phyloP scores from a whole-genome alignment of 768 basidiomycete genomes.

The Lactarius sanguifluus region DNA sequence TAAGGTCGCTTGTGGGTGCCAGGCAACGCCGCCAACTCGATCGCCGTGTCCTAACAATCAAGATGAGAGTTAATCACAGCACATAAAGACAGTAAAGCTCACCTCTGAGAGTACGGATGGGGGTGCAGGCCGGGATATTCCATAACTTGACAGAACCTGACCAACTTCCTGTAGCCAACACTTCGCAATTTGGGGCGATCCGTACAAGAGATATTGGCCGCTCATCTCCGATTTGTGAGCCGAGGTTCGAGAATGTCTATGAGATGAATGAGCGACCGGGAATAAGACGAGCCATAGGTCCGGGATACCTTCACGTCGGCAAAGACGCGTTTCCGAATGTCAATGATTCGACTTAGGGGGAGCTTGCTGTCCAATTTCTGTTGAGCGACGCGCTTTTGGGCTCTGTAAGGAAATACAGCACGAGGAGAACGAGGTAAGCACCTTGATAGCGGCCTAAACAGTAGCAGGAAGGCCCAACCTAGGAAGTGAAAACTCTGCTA shows the following conservation, averaged over 20 bases:
- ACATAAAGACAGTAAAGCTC: slow-evolving; percentile 24
- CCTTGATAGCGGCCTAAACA: slow-evolving; percentile 54
- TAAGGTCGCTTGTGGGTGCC: slow-evolving; percentile 93
- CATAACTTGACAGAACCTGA: slow-evolving; percentile 93
- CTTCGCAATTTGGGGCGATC: slow-evolving; percentile 87
- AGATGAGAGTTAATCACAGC: slow-evolving; percentile 20
- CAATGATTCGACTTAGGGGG: slow-evolving; percentile 85
- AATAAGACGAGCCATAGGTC: background rate
- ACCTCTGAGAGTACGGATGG: slow-evolving; percentile 75
- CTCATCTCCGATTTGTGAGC: slow-evolving; percentile 97
- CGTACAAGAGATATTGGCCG: slow-evolving; percentile 91
- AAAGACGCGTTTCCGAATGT: slow-evolving; percentile 89
- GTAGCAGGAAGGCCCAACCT: slow-evolving; percentile 76
- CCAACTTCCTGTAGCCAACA: slow-evolving; percentile 94
- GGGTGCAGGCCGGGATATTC: slow-evolving; percentile 91
- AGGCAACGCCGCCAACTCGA: slow-evolving; percentile 92
- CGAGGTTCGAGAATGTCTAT: slow-evolving; percentile 87
- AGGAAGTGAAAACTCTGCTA: slow-evolving; percentile 93
- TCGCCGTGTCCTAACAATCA: slow-evolving; percentile 71
- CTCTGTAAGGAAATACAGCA: slow-evolving; percentile 62
- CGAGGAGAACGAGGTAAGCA: slow-evolving; percentile 64
- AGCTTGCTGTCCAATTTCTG: slow-evolving; percentile 89
- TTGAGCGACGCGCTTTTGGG: slow-evolving; percentile 89
- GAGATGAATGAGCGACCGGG: background rate
- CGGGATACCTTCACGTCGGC: slow-evolving; percentile 77